Conservation (phyloP, 371 early-diverging fungal genomes). For the Circinella umbellata region DNA sequence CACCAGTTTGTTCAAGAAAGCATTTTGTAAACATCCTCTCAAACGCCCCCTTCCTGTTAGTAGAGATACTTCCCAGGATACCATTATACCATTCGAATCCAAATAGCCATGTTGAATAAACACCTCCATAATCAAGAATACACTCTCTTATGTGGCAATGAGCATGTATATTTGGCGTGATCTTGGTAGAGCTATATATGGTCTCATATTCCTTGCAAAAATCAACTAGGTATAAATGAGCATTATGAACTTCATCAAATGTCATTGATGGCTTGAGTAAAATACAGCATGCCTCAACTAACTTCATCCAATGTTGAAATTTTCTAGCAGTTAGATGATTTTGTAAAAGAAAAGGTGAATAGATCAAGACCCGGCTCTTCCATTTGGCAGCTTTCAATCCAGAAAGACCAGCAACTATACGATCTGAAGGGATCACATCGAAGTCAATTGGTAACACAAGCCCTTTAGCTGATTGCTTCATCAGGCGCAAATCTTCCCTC, state of each 20-base stretch:
- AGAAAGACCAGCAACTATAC: not conserved
- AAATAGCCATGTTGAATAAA: no score
- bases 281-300: constrained; percentile 12
- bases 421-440: not conserved
- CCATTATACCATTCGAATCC: constrained; percentile 16
- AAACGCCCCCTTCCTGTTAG: constrained; percentile 5
- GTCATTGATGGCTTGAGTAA: constrained; percentile 4
- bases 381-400: constrained; percentile 13
- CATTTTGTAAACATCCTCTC: not conserved
- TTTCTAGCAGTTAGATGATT: not conserved
- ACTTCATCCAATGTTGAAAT: constrained; percentile 10
- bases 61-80: not conserved
- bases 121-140: no score
- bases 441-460: not conserved
- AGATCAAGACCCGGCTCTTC: constrained; percentile 8
- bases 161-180: constrained; percentile 6
- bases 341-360: constrained; percentile 5
- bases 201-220: not conserved
- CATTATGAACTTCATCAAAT: not conserved
- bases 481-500: not conserved
- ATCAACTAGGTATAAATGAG: not conserved
- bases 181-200: not conserved
- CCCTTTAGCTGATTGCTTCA: not conserved
- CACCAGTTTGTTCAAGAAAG: not conserved
- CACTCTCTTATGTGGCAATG: not conserved